A percentile compares a stretch with the other conserved stretches of the same genome.
Evolutionary conservation across 495 filamentous ascomycete species (phyloP).

Genomic region (Penicillium pancosmium): DNA sequence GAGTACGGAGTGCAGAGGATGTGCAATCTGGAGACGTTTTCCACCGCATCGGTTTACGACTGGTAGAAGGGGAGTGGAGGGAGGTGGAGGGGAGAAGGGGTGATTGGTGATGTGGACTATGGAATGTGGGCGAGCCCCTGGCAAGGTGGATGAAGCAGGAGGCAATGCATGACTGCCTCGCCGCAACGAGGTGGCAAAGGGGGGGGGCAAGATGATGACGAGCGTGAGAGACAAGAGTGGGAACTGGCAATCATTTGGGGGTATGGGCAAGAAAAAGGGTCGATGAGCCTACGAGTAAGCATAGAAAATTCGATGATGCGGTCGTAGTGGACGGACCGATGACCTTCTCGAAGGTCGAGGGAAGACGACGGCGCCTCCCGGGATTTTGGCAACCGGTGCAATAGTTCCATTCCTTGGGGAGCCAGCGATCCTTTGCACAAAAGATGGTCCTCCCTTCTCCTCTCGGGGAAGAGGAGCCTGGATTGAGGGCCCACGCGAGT

Average conservation of each 20-base stretch:
- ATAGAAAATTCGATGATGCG: conserved; percentile 1
- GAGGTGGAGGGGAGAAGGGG: not conserved
- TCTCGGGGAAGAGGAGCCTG: conserved; percentile 27
- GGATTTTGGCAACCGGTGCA: conserved; percentile 24
- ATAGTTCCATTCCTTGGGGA: conserved; percentile 21
- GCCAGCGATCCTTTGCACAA: conserved; percentile 14
- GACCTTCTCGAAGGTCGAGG: conserved; percentile 29
- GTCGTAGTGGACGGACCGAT: not conserved
- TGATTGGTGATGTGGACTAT: not conserved
- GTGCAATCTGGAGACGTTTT: not conserved
- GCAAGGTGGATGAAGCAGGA: conserved; percentile 4
- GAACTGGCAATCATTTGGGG: not conserved
- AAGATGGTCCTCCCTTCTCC: not conserved
- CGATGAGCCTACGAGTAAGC: conserved; percentile 6
- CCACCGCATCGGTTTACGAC: not conserved
- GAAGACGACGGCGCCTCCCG: conserved; percentile 26
- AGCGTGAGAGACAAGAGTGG: not conserved
- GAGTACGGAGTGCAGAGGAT: not conserved
- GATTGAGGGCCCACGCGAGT: conserved; percentile 25
- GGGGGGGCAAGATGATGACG: not conserved
- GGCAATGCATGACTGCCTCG: conserved; percentile 2
- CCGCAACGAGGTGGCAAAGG: not conserved
- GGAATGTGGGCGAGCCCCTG: not conserved
- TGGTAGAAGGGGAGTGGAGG: not conserved
- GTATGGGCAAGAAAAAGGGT: not conserved